Evolutionary conservation across 495 filamentous ascomycete genomes (phyloP), one percentile per base, ranked within the genome.

Genomic region (Penicillium crystallinum): DNA sequence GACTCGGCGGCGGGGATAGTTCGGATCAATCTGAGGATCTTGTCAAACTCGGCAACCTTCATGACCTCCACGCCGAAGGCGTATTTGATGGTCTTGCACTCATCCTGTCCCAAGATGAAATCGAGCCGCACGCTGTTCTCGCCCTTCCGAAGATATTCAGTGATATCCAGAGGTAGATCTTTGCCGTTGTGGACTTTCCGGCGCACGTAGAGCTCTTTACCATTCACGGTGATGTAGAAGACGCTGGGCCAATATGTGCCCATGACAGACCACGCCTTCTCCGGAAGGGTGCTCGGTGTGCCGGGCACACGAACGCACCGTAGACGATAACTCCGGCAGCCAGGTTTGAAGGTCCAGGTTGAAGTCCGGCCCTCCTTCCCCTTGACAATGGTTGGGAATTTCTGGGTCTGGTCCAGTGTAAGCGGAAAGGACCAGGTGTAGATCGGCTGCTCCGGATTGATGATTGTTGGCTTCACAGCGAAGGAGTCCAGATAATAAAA

Each of bases 141-240:
- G 3, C 86, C 84, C 25, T 62, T 44, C 2, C 54, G 62, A 14
- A 86, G 62, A 22, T 63, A 54, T 3, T 70, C 62, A 9, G 89
- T 89, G 22, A 93, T 74, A 52, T 95, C 89, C 23, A 87, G 67
- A 0, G 92, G 80, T 3, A 90, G 58, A 53, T 95, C 87, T 60
- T 88, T 91, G 0, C 82, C 81, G 61, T 88, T 81, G 37, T 89
- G 83, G 1, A 74, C 53, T 52, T 87, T 87, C 18, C 84, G 76
- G 36, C 84, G 78, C 9, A 83, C 57, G 18, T 81, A 77, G 4
- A 91, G 52, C n/a, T 74, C 61, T 1, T 58, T 56, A 0, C 62
- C 66, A 63, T 96, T 95, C 44, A 95, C 63, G n/a, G 76, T 69
- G 34, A 93, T 67, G 54, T 84, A 89, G 6, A 89, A 75, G 43